Base-by-base conservation (phyloP, 2,329 filamentous ascomycete species). In the Ophiostoma pallidulum region DNA sequence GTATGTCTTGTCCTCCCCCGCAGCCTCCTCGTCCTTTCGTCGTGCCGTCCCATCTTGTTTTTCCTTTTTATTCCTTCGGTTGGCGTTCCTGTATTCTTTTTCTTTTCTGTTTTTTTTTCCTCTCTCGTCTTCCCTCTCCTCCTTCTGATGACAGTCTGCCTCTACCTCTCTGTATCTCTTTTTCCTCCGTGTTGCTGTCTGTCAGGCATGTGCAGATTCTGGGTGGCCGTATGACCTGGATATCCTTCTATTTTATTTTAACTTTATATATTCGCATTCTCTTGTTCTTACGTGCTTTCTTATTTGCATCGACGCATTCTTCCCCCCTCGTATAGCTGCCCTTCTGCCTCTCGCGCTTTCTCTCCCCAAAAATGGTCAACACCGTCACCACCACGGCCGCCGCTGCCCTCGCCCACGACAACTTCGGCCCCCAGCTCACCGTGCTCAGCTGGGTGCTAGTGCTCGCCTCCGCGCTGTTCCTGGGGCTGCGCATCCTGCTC, bases 401-500 rank as follows among this genome's bases (percentile, higher is more conserved):
- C 12, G 22, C 32, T 8, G 41, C 22, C 13, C 45, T 49, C 8
- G 26, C 41, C n/a, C 29, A 49, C 41, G 47, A 43, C 24, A 36
- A 44, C 41, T 40, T 45, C 18, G 47, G 47, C 16, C 47, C 47
- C 1, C 37, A 40, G 14, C 41, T 49, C 37, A 26, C 26, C 28
- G 32, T 41, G 14, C 42, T 53, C 40, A 47, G 54, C 19, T 58
- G 56, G 54, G n/a, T 40, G 3, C 36, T 59, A 16, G 51, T 51
- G 2, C 26, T 41, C 12, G 24, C 56, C 12, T 48, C 57, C 3
- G 41, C 48, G 6, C 4, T 45, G 10, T 53, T 59, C 35, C 51
- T 60, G 8, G 44, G 14, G n/a, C 51, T 59, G 19, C 56, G 59
- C 12, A 20, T 60, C 2, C 54, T 57, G 36, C 56, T 54, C 50